A percentile compares a stretch with the other conserved stretches of the same genome.
These are phyloP conservation scores for Petasospora fabianii DNA, from an alignment of 1,139 yeast species.

Conservation along the genomic window DNA sequence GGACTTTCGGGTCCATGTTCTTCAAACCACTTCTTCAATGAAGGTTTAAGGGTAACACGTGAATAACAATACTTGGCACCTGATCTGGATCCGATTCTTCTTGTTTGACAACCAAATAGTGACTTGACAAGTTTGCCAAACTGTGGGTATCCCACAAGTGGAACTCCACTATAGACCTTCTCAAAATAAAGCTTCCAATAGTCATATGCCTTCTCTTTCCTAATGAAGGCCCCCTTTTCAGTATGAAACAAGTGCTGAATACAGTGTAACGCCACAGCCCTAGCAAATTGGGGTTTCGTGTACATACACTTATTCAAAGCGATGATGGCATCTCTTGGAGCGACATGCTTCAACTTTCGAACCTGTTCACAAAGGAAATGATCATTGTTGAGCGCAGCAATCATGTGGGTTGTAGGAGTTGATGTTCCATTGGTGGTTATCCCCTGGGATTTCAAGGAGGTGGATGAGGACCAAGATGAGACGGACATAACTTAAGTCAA, in stretches of 20 bases:
- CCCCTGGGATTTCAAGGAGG: no score
- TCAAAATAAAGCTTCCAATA: conserved; percentile 13
- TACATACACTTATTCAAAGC: neutral
- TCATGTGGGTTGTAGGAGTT: no score
- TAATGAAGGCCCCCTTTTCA: neutral
- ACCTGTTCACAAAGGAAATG: neutral
- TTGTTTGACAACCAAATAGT: conserved; percentile 8
- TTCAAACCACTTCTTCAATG: conserved; percentile 3
- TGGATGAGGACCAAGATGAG: no score
- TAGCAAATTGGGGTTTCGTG: conserved; percentile 2
- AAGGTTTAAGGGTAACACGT: conserved; percentile 11
- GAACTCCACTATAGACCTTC: conserved; percentile 1
- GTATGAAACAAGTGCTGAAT: conserved; percentile 12
- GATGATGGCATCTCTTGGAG: neutral
- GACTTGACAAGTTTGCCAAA: conserved; percentile 22
- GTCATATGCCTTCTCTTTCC: conserved; percentile 16
- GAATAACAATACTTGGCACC: conserved; percentile 18
- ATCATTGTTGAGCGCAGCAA: no score
- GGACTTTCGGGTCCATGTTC: neutral
- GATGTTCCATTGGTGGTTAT: no score
- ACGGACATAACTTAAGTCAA: no score
- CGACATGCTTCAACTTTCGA: neutral
- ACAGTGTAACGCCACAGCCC: conserved; percentile 17
- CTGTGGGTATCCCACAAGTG: conserved; percentile 10
- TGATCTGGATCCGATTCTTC: conserved; percentile 19